Conservation (phyloP, 2,329 filamentous ascomycete species). For the Talaromyces sp. region DNA sequence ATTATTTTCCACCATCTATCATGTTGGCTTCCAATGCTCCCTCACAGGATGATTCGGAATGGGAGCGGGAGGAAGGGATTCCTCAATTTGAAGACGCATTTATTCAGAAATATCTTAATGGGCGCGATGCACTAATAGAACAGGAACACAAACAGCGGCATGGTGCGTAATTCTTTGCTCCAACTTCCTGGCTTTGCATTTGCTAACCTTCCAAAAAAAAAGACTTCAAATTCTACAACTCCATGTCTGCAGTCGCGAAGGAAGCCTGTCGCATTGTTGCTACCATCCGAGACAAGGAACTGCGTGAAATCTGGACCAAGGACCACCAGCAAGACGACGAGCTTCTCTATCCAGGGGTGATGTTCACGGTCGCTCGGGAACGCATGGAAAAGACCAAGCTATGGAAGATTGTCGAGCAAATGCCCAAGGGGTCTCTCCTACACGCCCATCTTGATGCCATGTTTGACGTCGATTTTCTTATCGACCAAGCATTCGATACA, state of each 20-base stretch:
- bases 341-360: conserved; percentile 80
- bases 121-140: conserved; percentile 68
- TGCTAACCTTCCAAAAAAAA: not conserved
- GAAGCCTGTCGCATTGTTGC: conserved; percentile 76
- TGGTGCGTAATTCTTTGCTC: conserved; percentile 47
- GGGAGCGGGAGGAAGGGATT: conserved; percentile 40
- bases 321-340: conserved; percentile 51
- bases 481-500: conserved; percentile 65
- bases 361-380: conserved; percentile 83
- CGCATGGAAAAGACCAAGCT: conserved; percentile 79
- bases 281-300: conserved; percentile 73
- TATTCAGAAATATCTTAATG: conserved; percentile 74
- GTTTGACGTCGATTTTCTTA: conserved; percentile 78
- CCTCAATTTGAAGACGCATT: conserved; percentile 63
- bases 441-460: conserved; percentile 91
- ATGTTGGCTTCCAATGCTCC: conserved; percentile 1
- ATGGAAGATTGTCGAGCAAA: conserved; percentile 76
- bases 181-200: not conserved
- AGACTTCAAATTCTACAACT: conserved; percentile 30
- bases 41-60: conserved; percentile 18
- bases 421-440: conserved; percentile 71
- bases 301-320: conserved; percentile 72
- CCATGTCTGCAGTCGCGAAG: conserved; percentile 72
- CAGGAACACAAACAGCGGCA: conserved; percentile 80
- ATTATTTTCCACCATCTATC: not conserved